Base-by-base conservation (phyloP, 2,329 filamentous ascomycete genomes). In the Beauveria asiatica region DNA sequence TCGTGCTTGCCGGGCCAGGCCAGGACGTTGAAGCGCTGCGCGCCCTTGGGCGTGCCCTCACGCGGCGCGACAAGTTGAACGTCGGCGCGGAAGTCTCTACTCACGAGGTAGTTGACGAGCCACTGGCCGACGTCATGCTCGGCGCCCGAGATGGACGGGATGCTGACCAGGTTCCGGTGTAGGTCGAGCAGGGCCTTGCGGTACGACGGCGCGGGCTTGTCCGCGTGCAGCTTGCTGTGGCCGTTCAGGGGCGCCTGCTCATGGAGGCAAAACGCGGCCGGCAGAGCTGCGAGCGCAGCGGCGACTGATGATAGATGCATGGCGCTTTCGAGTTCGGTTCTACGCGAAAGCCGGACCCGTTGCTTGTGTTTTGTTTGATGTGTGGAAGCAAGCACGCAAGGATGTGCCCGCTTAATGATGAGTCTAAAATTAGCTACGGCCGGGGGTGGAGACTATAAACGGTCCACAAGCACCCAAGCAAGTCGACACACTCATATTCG, bases 131-230 rank as follows among this genome's bases (percentile, higher is more conserved):
- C 85, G 0, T 80, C 74, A 46, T 82, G 75, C 71, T 96, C 92
- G 63, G 86, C 80, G 50, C 83, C 83, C 3, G 83, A 85, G 63
- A 91, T 81, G 0, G 90, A 96, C 54, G 87, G 80, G 49, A 87
- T 87, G 61, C 87, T 79, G 33, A 92, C 80, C n/a, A 96, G 83
- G 17, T 84, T 81, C 57, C 86, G 83, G 75, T 96, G 92, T 13
- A 96, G 80, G 19, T 80, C 79, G 48, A 96, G 79, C 1, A 96
- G 80, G 44, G 75, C 70, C 3, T 74, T 65, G 42, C 81, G 79
- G 64, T 74, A 75, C 23, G 69, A 64, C 5, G 73, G 71, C 37
- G 69, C 65, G 57, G 68, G 63, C 27, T 63, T 50, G 41, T 69
- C 64, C 21, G 16, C 30, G 25, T 55, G 21, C 17, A 44, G 42